phyloP scores from a whole-genome alignment of 2,329 filamentous ascomycete genomes.

The Colletotrichum aenigma region DNA sequence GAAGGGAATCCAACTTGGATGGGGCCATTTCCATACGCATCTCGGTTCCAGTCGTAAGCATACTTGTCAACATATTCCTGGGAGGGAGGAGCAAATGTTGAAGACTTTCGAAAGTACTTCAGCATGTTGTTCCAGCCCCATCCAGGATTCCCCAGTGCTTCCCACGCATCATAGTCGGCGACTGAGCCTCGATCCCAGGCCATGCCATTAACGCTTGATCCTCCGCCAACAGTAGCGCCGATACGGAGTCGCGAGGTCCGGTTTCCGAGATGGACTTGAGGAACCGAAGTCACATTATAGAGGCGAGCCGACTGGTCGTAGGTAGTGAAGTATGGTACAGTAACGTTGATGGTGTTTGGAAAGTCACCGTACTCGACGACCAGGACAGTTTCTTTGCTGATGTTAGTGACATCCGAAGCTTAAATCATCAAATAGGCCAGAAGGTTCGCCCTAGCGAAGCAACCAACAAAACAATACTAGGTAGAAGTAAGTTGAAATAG shows the following conservation, averaged over 20 bases:
- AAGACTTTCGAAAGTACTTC: conserved; percentile 33
- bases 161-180: conserved; percentile 38
- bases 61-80: conserved; percentile 9
- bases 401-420: not conserved
- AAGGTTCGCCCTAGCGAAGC: not conserved
- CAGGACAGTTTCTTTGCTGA: conserved; percentile 22
- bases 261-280: conserved; percentile 26
- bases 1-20: conserved; percentile 26
- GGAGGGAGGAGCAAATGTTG: conserved; percentile 21
- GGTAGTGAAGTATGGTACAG: conserved; percentile 25
- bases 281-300: conserved; percentile 24
- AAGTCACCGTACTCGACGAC: conserved; percentile 34
- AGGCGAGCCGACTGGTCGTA: conserved; percentile 6
- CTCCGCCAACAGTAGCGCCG: conserved; percentile 31
- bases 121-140: conserved; percentile 40
- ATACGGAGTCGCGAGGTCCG: conserved; percentile 24
- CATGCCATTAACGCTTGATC: conserved; percentile 35
- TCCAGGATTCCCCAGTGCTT: conserved; percentile 36
- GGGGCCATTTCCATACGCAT: conserved; percentile 20
- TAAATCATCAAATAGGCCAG: not conserved
- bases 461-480: too few species aligned
- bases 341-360: conserved; percentile 24
- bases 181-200: conserved; percentile 29
- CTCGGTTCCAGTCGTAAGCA: not conserved
- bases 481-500: not conserved